These are phyloP conservation scores for Podaxis mareebaensis DNA, from an alignment of 768 basidiomycete species.

Conservation along the genomic window DNA sequence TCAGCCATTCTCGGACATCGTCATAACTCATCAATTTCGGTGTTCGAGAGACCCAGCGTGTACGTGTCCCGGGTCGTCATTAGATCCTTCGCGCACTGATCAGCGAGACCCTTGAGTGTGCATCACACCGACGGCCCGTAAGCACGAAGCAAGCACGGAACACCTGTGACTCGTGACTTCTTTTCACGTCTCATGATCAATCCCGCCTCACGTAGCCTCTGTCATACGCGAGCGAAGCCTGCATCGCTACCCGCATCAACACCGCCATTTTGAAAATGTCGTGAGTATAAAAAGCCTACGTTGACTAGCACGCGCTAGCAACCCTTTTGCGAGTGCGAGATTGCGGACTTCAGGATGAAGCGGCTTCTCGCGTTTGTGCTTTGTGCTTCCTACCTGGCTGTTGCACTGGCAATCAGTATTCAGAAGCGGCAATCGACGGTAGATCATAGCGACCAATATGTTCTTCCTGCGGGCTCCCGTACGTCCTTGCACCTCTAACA, in stretches of 20 bases:
- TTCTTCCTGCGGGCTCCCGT: conserved; percentile 25
- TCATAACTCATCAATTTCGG: too few species aligned
- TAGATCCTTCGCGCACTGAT: too few species aligned
- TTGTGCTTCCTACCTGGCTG: background rate
- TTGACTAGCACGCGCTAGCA: background rate
- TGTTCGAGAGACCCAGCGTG: too few species aligned
- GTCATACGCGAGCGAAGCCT: background rate
- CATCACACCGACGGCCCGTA: background rate
- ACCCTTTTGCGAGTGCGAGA: too few species aligned
- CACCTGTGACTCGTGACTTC: background rate
- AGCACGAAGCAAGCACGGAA: background rate
- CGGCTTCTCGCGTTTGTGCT: background rate
- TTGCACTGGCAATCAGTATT: background rate
- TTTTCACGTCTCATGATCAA: conserved; percentile 1
- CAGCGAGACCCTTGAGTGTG: too few species aligned
- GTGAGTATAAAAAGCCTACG: background rate
- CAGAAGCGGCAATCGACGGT: conserved; percentile 22
- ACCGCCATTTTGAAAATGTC: background rate
- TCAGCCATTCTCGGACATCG: background rate
- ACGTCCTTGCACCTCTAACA: background rate
- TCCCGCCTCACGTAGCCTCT: background rate
- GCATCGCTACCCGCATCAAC: background rate
- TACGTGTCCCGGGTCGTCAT: too few species aligned
- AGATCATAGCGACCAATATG: conserved; percentile 25
- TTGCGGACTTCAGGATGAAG: background rate